phyloP scores from a whole-genome alignment of 768 basidiomycete genomes.

The Termitomyces heimii region DNA sequence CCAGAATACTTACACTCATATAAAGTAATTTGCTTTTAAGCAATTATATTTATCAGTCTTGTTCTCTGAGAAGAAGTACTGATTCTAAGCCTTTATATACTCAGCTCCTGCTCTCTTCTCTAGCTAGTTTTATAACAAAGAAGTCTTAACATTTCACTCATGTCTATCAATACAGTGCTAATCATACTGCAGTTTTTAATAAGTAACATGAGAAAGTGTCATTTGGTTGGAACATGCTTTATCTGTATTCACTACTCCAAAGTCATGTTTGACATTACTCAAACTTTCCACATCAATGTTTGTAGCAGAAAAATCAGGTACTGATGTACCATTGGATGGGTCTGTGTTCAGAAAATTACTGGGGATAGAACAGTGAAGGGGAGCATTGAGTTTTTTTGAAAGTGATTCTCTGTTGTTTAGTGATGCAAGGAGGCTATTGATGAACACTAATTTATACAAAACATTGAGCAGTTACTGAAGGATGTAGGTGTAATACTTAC shows the following conservation, averaged over 20 bases:
- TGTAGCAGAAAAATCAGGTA: neutral
- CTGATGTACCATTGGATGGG: neutral
- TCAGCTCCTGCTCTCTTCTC: too few species aligned
- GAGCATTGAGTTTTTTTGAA: constrained; percentile 2
- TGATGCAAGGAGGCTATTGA: constrained; percentile 14
- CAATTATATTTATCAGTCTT: too few species aligned
- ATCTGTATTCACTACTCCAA: neutral
- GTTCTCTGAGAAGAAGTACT: too few species aligned
- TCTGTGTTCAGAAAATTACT: neutral
- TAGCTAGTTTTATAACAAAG: too few species aligned
- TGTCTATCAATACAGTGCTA: too few species aligned
- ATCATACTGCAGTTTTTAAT: too few species aligned
- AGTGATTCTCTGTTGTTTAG: constrained; percentile 11
- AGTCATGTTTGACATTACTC: neutral
- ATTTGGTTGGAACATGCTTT: neutral
- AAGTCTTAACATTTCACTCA: too few species aligned
- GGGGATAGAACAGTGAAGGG: constrained; percentile 1
- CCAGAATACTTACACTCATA: too few species aligned
- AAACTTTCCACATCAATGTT: neutral
- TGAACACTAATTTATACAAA: constrained; percentile 7
- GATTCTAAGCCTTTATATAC: too few species aligned
- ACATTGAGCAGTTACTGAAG: neutral
- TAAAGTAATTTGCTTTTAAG: too few species aligned
- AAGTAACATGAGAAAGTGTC: too few species aligned
- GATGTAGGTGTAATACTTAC: neutral